Conservation (phyloP, 1,139 yeast genomes). For the Kazachstania sp. region DNA sequence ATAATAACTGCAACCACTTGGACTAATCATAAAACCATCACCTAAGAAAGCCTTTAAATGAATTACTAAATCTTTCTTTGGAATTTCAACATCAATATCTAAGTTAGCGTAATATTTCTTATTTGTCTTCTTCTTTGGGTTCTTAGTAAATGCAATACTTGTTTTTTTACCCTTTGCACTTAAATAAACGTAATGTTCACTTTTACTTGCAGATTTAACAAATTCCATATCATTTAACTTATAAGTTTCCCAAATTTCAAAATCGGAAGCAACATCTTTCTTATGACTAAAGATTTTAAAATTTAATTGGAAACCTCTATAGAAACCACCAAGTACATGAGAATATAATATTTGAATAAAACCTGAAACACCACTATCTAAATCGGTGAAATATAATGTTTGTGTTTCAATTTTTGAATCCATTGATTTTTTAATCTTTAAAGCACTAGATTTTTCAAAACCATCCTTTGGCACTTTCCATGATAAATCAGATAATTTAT, state of each 20-base stretch:
- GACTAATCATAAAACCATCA: conserved; percentile 61
- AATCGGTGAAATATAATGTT: conserved; percentile 64
- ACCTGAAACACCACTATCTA: conserved; percentile 53
- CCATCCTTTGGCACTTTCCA: conserved; percentile 6
- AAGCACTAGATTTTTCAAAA: conserved; percentile 3
- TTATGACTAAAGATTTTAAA: conserved; percentile 45
- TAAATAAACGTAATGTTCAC: conserved; percentile 11
- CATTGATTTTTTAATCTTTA: conserved; percentile 10
- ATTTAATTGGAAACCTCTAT: conserved; percentile 79
- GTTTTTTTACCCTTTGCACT: conserved; percentile 36
- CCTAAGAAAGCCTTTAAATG: conserved; percentile 17
- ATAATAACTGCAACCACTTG: conserved; percentile 45
- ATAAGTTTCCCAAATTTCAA: conserved; percentile 24
- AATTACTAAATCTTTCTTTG: conserved; percentile 35
- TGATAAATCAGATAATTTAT: conserved; percentile 2
- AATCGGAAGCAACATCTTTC: conserved; percentile 35
- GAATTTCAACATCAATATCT: conserved; percentile 14
- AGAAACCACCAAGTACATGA: conserved; percentile 62
- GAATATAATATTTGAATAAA: conserved; percentile 83
- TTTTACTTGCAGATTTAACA: conserved; percentile 1
- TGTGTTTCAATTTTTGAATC: conserved; percentile 78
- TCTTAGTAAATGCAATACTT: conserved; percentile 56
- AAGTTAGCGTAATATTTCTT: conserved; percentile 10
- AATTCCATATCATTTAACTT: conserved; percentile 16
- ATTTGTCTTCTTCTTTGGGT: conserved; percentile 7